Evolutionary conservation across 192 early-diverging fungal genomes (phyloP), one percentile per base, ranked within the genome.

Genomic region (Cetraspora pellucida): DNA sequence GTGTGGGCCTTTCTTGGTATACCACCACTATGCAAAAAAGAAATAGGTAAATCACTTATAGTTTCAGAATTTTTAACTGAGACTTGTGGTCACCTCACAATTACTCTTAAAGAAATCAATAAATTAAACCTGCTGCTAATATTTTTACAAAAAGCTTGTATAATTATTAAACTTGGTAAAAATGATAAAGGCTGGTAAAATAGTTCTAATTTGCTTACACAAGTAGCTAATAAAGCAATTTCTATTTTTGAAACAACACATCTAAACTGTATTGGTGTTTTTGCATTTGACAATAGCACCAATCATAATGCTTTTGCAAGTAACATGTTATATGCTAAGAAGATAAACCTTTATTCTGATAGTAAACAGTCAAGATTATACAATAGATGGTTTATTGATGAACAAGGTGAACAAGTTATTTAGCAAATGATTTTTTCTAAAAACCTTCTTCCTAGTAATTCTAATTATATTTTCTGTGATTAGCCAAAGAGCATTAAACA

Each of bases 291-390:
- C 30, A 75, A 75, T 59, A 75, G 59, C 59, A 66, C 59, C 17
- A 75, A 74, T 46, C 46, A 75, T 59, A 49, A 25, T 28, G 63
- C 37, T 46, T 66, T 65, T 46, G 44, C 21, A 28, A 55, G 21
- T 61, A 21, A 77, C 66, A 25, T 4, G 0, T 67, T 66, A 43
- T 28, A 21, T 77, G 44, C 44, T 66, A 37, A 66, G 9, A 47
- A 77, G 30, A 77, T 77, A 58, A 81, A 73, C 45, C 23, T 80
- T 50, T 27, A 52, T 43, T n/a, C 30, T 43, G 71, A 72, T n/a
- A 44, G 59, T 2, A 78, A 81, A 23, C 44, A 74, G 61, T 28
- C 52, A 59, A 57, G 27, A 49, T 46, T 77, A 46, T 59, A 50
- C 21, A 10, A 73, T 55, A 47, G 14, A 16, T 44, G 10, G 23